Evolutionary conservation across 768 basidiomycete genomes (phyloP).

Genomic region (Suillus sp.): DNA sequence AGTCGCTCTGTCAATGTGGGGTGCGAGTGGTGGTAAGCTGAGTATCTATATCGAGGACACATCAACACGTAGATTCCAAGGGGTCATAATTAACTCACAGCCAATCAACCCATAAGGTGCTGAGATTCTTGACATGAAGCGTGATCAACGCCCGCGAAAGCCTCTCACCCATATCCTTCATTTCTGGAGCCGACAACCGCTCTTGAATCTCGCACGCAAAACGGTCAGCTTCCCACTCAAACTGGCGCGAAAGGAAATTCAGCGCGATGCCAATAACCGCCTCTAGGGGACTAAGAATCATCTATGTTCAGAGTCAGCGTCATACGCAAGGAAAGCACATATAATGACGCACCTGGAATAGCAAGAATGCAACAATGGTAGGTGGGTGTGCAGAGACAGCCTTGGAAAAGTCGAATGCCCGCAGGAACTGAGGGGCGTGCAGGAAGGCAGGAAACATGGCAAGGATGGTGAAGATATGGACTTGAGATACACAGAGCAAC

Average conservation of each 20-base stretch:
- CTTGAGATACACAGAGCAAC: slow-evolving; percentile 80
- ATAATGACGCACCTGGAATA: slow-evolving; percentile 64
- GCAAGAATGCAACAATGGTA: slow-evolving; percentile 81
- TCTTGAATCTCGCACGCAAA: slow-evolving; percentile 79
- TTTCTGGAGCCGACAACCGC: slow-evolving; percentile 44
- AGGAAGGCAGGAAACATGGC: slow-evolving; percentile 90
- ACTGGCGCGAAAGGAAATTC: slow-evolving; percentile 82
- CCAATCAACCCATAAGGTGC: slow-evolving; percentile 94
- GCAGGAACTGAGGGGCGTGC: slow-evolving; percentile 73
- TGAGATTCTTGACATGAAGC: slow-evolving; percentile 90
- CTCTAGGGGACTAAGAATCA: slow-evolving; percentile 82
- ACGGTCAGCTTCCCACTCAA: slow-evolving; percentile 92
- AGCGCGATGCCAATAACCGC: slow-evolving; percentile 69
- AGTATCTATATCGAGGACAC: slow-evolving; percentile 58
- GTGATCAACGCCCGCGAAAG: slow-evolving; percentile 81
- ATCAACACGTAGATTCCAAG: slow-evolving; percentile 6
- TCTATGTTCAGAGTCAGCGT: slow-evolving; percentile 40
- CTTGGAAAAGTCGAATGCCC: slow-evolving; percentile 79
- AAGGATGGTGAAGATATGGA: slow-evolving; percentile 87
- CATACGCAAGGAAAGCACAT: not conserved
- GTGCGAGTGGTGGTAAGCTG: slow-evolving; percentile 94
- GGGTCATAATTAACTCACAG: slow-evolving; percentile 48
- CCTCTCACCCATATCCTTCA: slow-evolving; percentile 85
- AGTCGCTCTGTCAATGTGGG: slow-evolving; percentile 92
- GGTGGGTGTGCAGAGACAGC: slow-evolving; percentile 66